A percentile compares a stretch with the other conserved stretches of the same genome.
These are phyloP conservation scores for Lentinula aciculospora DNA, from an alignment of 768 basidiomycete genomes.

Conservation along the genomic window DNA sequence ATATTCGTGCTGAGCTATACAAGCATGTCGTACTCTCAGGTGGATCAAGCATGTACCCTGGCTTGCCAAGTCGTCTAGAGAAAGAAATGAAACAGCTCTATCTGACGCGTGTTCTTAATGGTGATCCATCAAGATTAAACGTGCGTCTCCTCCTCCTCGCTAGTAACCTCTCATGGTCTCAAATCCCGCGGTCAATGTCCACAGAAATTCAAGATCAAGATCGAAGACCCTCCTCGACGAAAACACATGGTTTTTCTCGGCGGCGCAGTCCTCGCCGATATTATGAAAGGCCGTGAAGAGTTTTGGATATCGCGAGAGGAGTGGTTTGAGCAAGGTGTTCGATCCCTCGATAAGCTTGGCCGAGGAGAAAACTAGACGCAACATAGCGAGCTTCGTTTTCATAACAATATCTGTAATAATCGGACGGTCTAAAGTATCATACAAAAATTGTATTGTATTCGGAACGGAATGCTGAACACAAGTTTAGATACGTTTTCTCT, in stretches of 20 bases:
- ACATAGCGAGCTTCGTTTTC: not conserved
- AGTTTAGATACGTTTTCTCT: too few species aligned
- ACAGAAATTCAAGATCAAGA: slow-evolving; percentile 99
- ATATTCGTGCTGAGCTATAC: slow-evolving; percentile 87
- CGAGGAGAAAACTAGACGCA: slow-evolving; percentile 45
- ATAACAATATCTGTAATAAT: not conserved
- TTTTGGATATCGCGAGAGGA: slow-evolving; percentile 96
- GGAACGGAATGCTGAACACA: not conserved
- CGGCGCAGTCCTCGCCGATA: slow-evolving; percentile 96
- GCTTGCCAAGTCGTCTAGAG: slow-evolving; percentile 91
- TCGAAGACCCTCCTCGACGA: slow-evolving; percentile 95
- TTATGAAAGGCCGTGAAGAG: slow-evolving; percentile 92
- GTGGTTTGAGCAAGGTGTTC: slow-evolving; percentile 88
- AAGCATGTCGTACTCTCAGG: slow-evolving; percentile 98
- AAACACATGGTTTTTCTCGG: slow-evolving; percentile 99
- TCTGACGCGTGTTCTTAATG: slow-evolving; percentile 80
- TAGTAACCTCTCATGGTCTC: not conserved
- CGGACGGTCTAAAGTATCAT: not conserved
- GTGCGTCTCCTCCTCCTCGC: slow-evolving; percentile 44
- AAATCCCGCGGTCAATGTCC: not conserved
- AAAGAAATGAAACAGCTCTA: slow-evolving; percentile 99
- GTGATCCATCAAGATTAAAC: slow-evolving; percentile 79
- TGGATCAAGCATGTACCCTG: slow-evolving; percentile 98
- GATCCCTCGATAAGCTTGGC: slow-evolving; percentile 81
- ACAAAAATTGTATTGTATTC: not conserved